These are phyloP conservation scores for Pachysandra terminalis DNA, from an alignment of 164 flowering plant genomes.

Conservation along the genomic window DNA sequence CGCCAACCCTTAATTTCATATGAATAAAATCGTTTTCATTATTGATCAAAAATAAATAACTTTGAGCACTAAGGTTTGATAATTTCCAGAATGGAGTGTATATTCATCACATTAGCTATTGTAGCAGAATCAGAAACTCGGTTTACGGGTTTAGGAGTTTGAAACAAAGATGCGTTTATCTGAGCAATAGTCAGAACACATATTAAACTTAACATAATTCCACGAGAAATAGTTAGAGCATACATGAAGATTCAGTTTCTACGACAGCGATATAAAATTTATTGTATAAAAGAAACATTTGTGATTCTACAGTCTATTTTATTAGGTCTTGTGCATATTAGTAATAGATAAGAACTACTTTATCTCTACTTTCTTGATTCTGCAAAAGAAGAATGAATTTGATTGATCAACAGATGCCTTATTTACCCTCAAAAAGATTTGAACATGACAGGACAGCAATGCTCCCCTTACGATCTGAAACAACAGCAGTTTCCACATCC, in stretches of 20 bases:
- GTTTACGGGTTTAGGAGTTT: not conserved
- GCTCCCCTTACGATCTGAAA: conserved; percentile 85
- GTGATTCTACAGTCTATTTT: not conserved
- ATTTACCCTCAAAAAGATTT: conserved; percentile 54
- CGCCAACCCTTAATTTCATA: no score
- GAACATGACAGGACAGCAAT: conserved; percentile 66
- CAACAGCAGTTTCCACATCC: conserved; percentile 77
- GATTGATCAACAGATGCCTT: not conserved
- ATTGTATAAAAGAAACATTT: not conserved
- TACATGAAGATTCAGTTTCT: not conserved
- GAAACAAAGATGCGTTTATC: not conserved
- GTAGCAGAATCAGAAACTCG: not conserved
- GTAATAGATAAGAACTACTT: not conserved
- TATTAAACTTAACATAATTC: not conserved
- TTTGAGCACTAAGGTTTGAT: no score
- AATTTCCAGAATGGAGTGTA: no score
- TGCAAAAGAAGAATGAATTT: not conserved
- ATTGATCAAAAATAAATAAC: no score
- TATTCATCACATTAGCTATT: not conserved
- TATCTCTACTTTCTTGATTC: not conserved
- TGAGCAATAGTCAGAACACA: not conserved
- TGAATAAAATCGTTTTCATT: no score
- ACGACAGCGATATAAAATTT: not conserved
- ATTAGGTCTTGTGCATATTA: not conserved
- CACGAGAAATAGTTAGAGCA: not conserved